Evolutionary conservation across 306 rosid genomes (phyloP), one percentile per base, ranked within the genome.

Genomic region (Purshia tridentata): DNA sequence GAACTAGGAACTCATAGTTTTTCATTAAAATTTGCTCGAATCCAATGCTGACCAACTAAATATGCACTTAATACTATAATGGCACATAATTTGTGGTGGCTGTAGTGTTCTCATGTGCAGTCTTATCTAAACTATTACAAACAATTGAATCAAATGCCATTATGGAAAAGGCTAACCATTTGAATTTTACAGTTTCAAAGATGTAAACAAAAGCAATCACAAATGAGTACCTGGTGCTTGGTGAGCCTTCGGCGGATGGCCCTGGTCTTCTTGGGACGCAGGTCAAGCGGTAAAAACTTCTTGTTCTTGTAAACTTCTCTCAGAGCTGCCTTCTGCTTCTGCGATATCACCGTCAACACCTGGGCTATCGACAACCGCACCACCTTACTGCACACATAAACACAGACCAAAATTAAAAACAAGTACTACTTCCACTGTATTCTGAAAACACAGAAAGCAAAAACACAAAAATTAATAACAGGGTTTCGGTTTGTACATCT

Each of bases 211-310:
- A 47, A 1, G 0, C 0, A 37, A 45, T 4, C 4, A 2, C 11
- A 15, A 23, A 22, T 2, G 5, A 15, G 47, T 78, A 94, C 99
- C 91, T 95, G 99, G 77, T 90, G 97, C 83, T 90, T 95, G 78
- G 98, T 95, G 40, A 95, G 98, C 85, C 89, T 88, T 64, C 93
- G 83, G 68, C 99, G 95, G 54, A 91, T 95, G 53, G 98, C 98
- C 77, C 99, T 84, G 72, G 97, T 94, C 85, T 94, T 94, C 91
- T 94, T 94, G n/a, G 96, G 96, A 52, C 99, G 97, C 51, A 91
- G 96, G 88, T 94, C 99, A 55, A 94, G 99, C 4, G 99, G 97
- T 90, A 91, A 72, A 19, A 80, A 84, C 81, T 91, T 94, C 88
- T 91, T 94, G 15, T 87, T 88, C 87, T 90, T 91, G 72, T 95